A percentile compares a stretch with the other conserved stretches of the same genome.
Evolutionary conservation across 31 red algal species (phyloP).

Genomic region (Asparagopsis taxiformis): DNA sequence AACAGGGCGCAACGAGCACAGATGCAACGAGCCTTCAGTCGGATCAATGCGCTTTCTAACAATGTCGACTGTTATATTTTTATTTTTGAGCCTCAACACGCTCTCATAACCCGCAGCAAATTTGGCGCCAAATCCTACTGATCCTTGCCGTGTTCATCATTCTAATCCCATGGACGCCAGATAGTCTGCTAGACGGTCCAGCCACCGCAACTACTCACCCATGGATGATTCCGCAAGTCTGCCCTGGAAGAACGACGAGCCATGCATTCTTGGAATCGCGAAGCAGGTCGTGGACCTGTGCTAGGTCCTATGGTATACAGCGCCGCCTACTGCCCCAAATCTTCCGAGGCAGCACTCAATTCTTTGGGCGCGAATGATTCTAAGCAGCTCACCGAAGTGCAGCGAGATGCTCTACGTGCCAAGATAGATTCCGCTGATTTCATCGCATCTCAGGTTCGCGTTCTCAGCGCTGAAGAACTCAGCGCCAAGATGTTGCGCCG

Average conservation of each 20-base stretch:
- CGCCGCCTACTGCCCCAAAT: constrained; percentile 39
- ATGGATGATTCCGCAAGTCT: not conserved
- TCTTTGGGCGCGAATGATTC: constrained; percentile 61
- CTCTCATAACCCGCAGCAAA: too few species aligned
- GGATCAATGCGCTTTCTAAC: too few species aligned
- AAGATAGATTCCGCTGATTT: constrained; percentile 58
- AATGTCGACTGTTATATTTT: too few species aligned
- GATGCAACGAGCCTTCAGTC: too few species aligned
- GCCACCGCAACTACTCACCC: not conserved
- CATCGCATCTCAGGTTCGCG: constrained; percentile 15
- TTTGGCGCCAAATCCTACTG: not conserved
- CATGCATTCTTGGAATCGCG: constrained; percentile 79
- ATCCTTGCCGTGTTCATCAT: not conserved
- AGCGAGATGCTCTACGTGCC: constrained; percentile 51
- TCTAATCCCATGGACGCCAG: too few species aligned
- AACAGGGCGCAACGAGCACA: not conserved
- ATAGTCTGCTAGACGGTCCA: too few species aligned
- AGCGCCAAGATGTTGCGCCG: constrained; percentile 63
- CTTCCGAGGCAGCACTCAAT: not conserved
- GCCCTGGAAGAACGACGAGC: constrained; percentile 3
- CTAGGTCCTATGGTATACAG: constrained; percentile 85
- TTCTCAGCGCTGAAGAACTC: constrained; percentile 47
- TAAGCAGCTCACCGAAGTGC: constrained; percentile 63
- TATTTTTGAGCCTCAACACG: too few species aligned
- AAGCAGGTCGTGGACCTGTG: constrained; percentile 81